Percentiles rank a stretch among this genome's conserved stretches.
These are phyloP conservation scores for Dactylellina drechsleri DNA, from an alignment of 2,329 filamentous ascomycete genomes.

Conservation along the genomic window DNA sequence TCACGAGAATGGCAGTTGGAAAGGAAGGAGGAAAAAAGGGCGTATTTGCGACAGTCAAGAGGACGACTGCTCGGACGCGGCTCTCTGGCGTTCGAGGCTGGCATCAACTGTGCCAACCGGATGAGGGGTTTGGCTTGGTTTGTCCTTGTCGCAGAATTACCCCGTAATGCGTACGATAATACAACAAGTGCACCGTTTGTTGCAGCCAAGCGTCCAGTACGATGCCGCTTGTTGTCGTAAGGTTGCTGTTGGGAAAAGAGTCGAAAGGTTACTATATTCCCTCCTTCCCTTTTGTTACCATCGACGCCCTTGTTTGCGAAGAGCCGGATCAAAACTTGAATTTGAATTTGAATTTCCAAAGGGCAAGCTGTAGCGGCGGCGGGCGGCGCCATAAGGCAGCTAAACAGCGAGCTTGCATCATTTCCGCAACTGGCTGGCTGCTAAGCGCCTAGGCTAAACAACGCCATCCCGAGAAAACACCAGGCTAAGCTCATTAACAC, in stretches of 20 bases:
- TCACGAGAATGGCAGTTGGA: not conserved
- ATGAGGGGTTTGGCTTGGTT: conserved; percentile 2
- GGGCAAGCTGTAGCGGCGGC: conserved; percentile 6
- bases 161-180: conserved; percentile 17
- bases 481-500: conserved; percentile 11
- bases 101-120: conserved; percentile 11
- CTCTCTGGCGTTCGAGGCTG: not conserved
- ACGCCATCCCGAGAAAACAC: conserved; percentile 28
- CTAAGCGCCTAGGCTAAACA: conserved; percentile 51
- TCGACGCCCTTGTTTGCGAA: no score
- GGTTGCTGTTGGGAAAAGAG: no score
- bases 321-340: no score
- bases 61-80: not conserved
- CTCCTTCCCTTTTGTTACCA: not conserved
- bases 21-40: not conserved
- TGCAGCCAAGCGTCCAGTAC: not conserved
- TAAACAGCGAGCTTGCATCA: not conserved
- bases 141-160: conserved; percentile 23
- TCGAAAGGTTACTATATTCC: no score
- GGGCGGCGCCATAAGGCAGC: no score
- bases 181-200: conserved; percentile 8
- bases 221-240: no score
- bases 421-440: conserved; percentile 3
- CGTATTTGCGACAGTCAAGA: conserved; percentile 3
- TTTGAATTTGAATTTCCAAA: not conserved